These are phyloP conservation scores for Leishmania major DNA, from an alignment of 208 protist species.

Conservation along the genomic window DNA sequence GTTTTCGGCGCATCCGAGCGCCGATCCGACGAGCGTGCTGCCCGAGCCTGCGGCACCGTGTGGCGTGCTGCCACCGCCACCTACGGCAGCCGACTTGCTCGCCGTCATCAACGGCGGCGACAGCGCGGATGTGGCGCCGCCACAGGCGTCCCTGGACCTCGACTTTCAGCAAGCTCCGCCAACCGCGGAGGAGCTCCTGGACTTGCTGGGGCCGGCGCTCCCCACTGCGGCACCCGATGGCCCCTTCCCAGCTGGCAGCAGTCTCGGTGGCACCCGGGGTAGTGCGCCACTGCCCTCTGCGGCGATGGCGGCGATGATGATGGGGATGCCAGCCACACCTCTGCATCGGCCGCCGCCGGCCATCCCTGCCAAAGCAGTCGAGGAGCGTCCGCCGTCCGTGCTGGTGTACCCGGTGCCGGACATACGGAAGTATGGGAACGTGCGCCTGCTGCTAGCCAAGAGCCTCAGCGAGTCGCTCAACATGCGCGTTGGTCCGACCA, in stretches of 20 bases:
- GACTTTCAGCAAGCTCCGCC: constrained; percentile 28
- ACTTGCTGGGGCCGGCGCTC: constrained; percentile 46
- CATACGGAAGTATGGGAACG: constrained; percentile 51
- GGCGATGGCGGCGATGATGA: constrained; percentile 4
- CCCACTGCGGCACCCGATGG: background rate
- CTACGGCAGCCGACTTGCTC: constrained; percentile 18
- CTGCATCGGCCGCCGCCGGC: constrained; percentile 73
- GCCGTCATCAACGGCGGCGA: constrained; percentile 27
- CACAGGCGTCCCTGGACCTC: background rate
- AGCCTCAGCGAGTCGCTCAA: constrained; percentile 83
- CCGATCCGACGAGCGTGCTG: background rate
- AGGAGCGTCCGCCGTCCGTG: constrained; percentile 73
- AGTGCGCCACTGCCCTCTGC: background rate
- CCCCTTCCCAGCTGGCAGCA: background rate
- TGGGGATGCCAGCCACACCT: constrained; percentile 25
- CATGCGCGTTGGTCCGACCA: constrained; percentile 84
- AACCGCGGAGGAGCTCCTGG: constrained; percentile 64
- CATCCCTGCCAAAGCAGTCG: constrained; percentile 68
- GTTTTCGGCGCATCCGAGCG: background rate
- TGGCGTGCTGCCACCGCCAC: constrained; percentile 18
- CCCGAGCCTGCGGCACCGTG: background rate
- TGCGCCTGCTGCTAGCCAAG: constrained; percentile 75
- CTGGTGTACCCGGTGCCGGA: constrained; percentile 84
- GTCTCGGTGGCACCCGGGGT: background rate
- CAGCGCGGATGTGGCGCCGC: background rate